Conservation (phyloP, 768 basidiomycete species). For the Tricholoma terreum region DNA sequence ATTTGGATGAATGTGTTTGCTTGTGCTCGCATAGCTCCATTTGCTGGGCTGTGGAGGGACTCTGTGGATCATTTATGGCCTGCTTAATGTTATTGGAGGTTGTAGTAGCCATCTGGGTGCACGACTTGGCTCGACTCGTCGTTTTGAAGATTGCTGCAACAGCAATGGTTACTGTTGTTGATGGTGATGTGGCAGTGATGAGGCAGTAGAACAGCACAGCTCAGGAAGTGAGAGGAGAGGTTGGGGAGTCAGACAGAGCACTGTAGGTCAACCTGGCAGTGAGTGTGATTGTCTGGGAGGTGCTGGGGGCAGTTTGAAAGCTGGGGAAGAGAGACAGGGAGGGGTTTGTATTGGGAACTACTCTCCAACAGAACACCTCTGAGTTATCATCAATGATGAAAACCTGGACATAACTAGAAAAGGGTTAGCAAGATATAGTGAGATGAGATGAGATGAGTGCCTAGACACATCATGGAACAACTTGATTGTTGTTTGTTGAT, state of each 20-base stretch:
- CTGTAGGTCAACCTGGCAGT: background rate
- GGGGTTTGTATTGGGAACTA: no score
- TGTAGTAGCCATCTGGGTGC: background rate
- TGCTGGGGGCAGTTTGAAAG: background rate
- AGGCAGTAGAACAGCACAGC: no score
- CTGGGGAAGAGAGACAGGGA: no score
- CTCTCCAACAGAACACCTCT: no score
- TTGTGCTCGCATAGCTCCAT: background rate
- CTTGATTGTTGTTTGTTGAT: no score
- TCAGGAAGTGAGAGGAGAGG: background rate
- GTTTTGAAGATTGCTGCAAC: background rate
- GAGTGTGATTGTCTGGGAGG: background rate
- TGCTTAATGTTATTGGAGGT: background rate
- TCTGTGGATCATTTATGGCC: background rate
- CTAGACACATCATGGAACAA: no score
- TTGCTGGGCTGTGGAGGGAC: background rate
- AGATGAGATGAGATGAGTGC: no score
- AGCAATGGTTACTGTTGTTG: background rate
- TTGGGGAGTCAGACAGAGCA: background rate
- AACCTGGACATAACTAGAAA: no score
- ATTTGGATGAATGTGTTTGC: background rate
- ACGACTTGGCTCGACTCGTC: background rate
- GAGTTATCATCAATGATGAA: no score
- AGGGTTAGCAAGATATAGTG: no score
- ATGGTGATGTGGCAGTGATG: background rate